Evolutionary conservation across 371 early-diverging fungal genomes (phyloP).

Genomic region (Mucor saturninus): DNA sequence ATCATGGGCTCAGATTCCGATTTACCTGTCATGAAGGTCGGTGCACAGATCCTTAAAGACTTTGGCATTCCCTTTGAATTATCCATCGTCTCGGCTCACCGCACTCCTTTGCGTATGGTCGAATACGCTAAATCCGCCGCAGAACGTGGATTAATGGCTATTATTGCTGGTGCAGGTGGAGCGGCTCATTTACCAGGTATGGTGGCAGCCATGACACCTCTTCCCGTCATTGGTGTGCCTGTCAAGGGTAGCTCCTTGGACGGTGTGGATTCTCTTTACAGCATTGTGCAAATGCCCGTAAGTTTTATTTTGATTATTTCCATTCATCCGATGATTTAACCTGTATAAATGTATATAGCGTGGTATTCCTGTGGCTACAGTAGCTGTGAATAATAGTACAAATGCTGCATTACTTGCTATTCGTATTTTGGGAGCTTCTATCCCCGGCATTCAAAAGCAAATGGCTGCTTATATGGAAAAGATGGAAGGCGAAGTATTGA

Average conservation of each 20-base stretch:
- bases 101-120: slow-evolving; percentile 92
- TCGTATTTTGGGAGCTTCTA: slow-evolving; percentile 85
- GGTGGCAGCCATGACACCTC: slow-evolving; percentile 95
- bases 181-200: slow-evolving; percentile 98
- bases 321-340: background rate
- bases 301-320: slow-evolving; percentile 28
- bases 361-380: slow-evolving; percentile 97
- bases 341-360: slow-evolving; percentile 55
- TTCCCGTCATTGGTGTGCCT: slow-evolving; percentile 97
- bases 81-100: slow-evolving; percentile 95
- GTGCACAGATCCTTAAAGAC: slow-evolving; percentile 83
- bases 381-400: slow-evolving; percentile 95
- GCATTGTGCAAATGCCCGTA: slow-evolving; percentile 98
- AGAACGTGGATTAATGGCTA: slow-evolving; percentile 88
- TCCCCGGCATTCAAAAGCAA: slow-evolving; percentile 73
- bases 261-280: slow-evolving; percentile 94
- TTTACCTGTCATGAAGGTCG: slow-evolving; percentile 91
- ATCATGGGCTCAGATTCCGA: slow-evolving; percentile 99
- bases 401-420: slow-evolving; percentile 95
- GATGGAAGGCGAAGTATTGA: slow-evolving; percentile 85
- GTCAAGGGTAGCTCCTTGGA: slow-evolving; percentile 91
- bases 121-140: slow-evolving; percentile 89
- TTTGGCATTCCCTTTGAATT: slow-evolving; percentile 94
- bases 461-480: slow-evolving; percentile 78
- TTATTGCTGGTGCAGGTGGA: slow-evolving; percentile 97